Evolutionary conservation across 208 protist species (phyloP), one percentile per base, ranked within the genome.

Genomic region (Acanthamoeba triangularis): DNA sequence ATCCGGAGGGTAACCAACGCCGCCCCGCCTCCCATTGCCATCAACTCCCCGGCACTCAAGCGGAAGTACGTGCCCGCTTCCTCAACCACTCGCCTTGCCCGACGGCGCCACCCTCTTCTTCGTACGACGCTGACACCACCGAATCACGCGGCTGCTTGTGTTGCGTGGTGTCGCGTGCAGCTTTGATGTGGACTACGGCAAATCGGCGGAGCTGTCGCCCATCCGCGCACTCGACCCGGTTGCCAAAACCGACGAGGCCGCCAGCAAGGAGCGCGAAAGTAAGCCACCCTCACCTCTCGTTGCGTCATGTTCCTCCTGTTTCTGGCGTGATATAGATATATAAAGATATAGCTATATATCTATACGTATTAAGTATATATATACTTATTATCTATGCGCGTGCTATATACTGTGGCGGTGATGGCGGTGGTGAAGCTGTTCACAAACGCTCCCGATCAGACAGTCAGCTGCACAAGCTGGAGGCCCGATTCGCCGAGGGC

Each of bases 371-470:
- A n/a, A n/a, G n/a, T 54, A 54, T 54, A 54, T 8, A 20, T 54
- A 11, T 54, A 54, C 10, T 54, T 11, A 54, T 11, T 82, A 82
- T 49, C 23, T 35, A 80, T 80, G 41, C 72, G 35, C 30, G 69
- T 44, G 18, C 28, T 52, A 10, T 52, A 13, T 78, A 78, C 65
- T 14, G 11, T 13, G 10, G n/a, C 11, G 10, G n/a, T n/a, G 49
- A 54, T 35, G 63, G n/a, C 63, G 63, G 10, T 69, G 63, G 6
- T 65, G 33, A 82, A 82, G 74, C 41, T 35, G 74, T 82, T 82
- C 74, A 72, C 63, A 72, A 41, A 82, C 74, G 74, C 74, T 82
- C 74, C 28, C 37, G 33, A 41, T 82, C 74, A 82, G 74, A 82
- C 41, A 52, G 74, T 35, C 74, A 82, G 25, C 33, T 82, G 41